Percentiles rank a stretch among this genome's conserved stretches.
phyloP scores from a whole-genome alignment of 768 basidiomycete species.

The Rhodotorula taiwanensis region DNA sequence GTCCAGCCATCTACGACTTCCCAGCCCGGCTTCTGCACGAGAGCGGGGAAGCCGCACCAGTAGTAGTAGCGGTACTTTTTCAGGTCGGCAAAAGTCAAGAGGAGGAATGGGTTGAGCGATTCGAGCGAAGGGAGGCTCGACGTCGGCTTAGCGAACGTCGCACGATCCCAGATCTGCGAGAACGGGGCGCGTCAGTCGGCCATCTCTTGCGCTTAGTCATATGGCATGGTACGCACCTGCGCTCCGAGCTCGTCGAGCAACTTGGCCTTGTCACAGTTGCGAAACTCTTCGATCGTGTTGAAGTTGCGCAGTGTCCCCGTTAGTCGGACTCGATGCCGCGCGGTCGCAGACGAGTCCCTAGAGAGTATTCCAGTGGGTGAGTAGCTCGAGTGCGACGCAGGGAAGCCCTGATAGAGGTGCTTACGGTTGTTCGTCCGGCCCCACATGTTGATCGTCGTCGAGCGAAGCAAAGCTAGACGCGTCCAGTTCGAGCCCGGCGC shows the following conservation, averaged over 20 bases:
- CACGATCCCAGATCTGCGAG: constrained; percentile 60
- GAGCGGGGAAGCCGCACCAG: constrained; percentile 96
- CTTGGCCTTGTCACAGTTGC: constrained; percentile 76
- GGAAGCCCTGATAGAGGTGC: no score
- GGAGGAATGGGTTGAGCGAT: constrained; percentile 66
- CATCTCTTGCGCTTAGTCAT: neutral
- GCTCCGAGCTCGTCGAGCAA: constrained; percentile 68
- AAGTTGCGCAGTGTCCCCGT: constrained; percentile 79
- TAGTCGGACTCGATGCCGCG: constrained; percentile 45
- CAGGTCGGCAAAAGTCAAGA: constrained; percentile 91
- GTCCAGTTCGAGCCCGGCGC: constrained; percentile 48
- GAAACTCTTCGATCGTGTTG: constrained; percentile 96
- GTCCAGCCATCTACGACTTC: constrained; percentile 1
- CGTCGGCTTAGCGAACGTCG: constrained; percentile 23
- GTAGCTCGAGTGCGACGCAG: no score
- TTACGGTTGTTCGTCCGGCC: neutral
- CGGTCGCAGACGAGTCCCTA: neutral
- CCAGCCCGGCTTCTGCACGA: constrained; percentile 66
- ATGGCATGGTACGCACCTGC: constrained; percentile 49
- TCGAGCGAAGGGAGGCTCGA: constrained; percentile 44
- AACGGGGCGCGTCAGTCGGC: constrained; percentile 1
- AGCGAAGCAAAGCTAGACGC: constrained; percentile 42
- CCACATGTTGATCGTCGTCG: neutral
- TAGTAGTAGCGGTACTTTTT: constrained; percentile 98
- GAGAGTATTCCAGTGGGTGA: no score